Conservation (phyloP, 352 stramenopile species). For the Pythium aristosporum region DNA sequence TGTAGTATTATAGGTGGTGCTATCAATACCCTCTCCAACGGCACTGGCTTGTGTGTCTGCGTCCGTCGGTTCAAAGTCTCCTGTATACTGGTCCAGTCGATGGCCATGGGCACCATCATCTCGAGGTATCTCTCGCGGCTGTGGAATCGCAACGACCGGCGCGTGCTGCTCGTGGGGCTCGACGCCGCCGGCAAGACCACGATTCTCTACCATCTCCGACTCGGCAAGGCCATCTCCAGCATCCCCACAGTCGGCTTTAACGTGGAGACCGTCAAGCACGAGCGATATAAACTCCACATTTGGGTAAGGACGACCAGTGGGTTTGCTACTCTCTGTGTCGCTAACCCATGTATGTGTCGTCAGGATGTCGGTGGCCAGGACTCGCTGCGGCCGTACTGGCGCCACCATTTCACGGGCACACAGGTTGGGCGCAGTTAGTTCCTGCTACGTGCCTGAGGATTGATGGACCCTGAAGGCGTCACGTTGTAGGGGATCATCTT, state of each 20-base stretch:
- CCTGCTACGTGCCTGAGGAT: neutral
- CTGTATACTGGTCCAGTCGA: constrained; percentile 19
- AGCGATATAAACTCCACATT: constrained; percentile 76
- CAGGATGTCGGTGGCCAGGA: constrained; percentile 83
- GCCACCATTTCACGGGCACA: constrained; percentile 83
- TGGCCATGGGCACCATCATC: constrained; percentile 68
- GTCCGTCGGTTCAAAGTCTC: neutral
- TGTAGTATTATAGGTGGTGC: neutral
- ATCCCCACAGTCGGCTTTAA: constrained; percentile 86
- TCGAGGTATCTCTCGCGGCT: constrained; percentile 65
- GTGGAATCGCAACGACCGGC: constrained; percentile 78
- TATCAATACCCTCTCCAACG: neutral
- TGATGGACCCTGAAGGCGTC: neutral
- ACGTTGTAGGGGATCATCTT: constrained; percentile 72
- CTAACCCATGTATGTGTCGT: neutral
- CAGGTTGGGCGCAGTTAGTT: constrained; percentile 36
- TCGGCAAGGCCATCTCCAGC: constrained; percentile 75
- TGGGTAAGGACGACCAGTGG: constrained; percentile 38
- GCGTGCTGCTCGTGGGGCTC: constrained; percentile 72
- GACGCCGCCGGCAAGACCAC: constrained; percentile 81
- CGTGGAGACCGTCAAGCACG: constrained; percentile 72
- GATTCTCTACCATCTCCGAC: constrained; percentile 75
- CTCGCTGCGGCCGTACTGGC: constrained; percentile 76
- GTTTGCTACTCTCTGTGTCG: neutral
- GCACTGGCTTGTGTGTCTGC: no score